Base-by-base conservation (phyloP, 495 filamentous ascomycete species). In the Hypoxylon crocopeplum region DNA sequence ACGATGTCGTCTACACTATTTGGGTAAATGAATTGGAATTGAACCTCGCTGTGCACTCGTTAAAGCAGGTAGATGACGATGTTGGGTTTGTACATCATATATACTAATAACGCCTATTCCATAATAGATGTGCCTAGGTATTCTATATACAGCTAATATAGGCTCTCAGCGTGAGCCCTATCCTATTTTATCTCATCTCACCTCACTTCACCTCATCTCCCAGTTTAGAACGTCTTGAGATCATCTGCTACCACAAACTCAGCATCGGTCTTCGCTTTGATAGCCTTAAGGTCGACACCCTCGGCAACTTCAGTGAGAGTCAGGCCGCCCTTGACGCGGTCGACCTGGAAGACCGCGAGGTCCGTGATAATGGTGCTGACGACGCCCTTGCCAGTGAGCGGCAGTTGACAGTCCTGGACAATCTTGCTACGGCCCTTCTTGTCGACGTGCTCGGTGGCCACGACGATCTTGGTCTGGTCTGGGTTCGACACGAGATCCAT, bases 401-500 rank as follows among this genome's bases (percentile, higher is more conserved):
- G 83, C 51, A 86, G 68, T 40, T 75, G 75, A 63, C 82, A 84
- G 47, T 73, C 70, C 64, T 84, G 78, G 19, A 85, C 77, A 46
- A 86, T 77, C 76, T 86, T 86, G 51, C 79, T 78, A 20, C 76
- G 66, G 7, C 83, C 83, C 47, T 82, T 81, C 75, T 85, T 85
- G 59, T 82, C 82, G 10, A 83, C 79, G 61, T 86, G 83, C 66
- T 86, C 83, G 32, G 83, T 86, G 5, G 82, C 78, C 0, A 86
- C 82, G 5, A 86, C 82, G 49, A 86, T 82, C 71, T 84, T 85
- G 37, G 83, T 86, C 44, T 68, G 72, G 47, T 83, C 77, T 21
- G 83, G 83, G 64, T 85, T 84, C 16, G 76, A 80, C 12, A 85
- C 82, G 24, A 86, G 72, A 64, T 86, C 83, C 83, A 86, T 86